Percentiles rank a stretch among this genome's conserved stretches.
phyloP scores from a whole-genome alignment of 768 basidiomycete genomes.

The Collybiopsis confluens region DNA sequence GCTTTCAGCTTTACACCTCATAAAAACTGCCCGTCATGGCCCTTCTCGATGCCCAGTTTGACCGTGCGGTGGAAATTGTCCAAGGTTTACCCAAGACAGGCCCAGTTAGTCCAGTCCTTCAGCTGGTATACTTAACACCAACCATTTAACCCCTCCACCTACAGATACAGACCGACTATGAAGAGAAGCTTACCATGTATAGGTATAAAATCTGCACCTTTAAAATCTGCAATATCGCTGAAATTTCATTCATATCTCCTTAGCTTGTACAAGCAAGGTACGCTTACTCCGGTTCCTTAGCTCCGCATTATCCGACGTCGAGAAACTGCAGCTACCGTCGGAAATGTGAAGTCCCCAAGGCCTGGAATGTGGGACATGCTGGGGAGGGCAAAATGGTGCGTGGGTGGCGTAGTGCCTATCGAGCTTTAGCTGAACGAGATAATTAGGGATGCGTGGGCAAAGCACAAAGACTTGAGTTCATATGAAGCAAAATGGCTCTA shows the following conservation, averaged over 20 bases:
- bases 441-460: constrained; percentile 90
- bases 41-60: constrained; percentile 81
- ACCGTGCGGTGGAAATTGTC: constrained; percentile 91
- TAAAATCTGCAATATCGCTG: not conserved
- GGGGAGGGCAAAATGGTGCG: constrained; percentile 88
- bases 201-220: constrained; percentile 42
- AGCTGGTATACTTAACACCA: not conserved
- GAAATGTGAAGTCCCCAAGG: constrained; percentile 74
- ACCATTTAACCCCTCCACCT: not conserved
- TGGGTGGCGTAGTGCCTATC: not conserved
- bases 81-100: constrained; percentile 91
- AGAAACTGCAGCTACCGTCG: constrained; percentile 67
- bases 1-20: no score
- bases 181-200: constrained; percentile 93
- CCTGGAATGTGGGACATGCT: constrained; percentile 91
- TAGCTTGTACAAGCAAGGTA: constrained; percentile 93
- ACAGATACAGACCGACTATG: constrained; percentile 86
- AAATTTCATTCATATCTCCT: constrained; percentile 8
- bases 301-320: not conserved
- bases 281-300: constrained; percentile 10
- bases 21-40: not conserved
- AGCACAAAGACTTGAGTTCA: constrained; percentile 76
- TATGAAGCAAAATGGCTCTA: constrained; percentile 87
- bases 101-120: constrained; percentile 31
- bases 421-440: not conserved